Percentiles rank a stretch among this genome's conserved stretches.
phyloP scores from a whole-genome alignment of 257 asterid species.

The Solanum paucissectum region DNA sequence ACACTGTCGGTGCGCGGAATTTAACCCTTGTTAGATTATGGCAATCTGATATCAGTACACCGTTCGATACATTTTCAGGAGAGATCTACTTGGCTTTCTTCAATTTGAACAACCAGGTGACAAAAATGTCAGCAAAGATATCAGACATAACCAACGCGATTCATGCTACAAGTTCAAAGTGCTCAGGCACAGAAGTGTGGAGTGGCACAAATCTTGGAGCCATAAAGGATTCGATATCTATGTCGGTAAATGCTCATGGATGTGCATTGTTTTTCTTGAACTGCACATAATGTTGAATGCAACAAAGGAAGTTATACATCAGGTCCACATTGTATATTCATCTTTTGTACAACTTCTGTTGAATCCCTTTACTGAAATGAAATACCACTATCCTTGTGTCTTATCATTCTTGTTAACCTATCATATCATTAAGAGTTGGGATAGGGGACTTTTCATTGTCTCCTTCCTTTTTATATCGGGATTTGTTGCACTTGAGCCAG shows the following conservation, averaged over 20 bases:
- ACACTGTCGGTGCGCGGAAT: not conserved
- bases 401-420: not conserved
- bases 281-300: conserved; percentile 26
- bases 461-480: not conserved
- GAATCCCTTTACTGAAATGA: not conserved
- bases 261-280: conserved; percentile 51
- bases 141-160: conserved; percentile 40
- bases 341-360: not conserved
- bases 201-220: conserved; percentile 51
- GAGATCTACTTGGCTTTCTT: conserved; percentile 71
- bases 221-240: conserved; percentile 26
- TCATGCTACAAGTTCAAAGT: conserved; percentile 25
- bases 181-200: conserved; percentile 70
- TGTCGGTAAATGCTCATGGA: conserved; percentile 49
- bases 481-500: not conserved
- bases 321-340: not conserved
- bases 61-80: conserved; percentile 24
- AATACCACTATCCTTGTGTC: not conserved
- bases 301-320: not conserved
- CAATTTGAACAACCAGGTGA: conserved; percentile 40
- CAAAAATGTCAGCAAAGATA: conserved; percentile 30
- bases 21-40: not conserved
- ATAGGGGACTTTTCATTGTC: not conserved
- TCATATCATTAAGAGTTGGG: not conserved
- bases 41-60: not conserved